A percentile compares a stretch with the other conserved stretches of the same genome.
phyloP scores from a whole-genome alignment of 164 flowering plant species.

The Vitis cinerea region DNA sequence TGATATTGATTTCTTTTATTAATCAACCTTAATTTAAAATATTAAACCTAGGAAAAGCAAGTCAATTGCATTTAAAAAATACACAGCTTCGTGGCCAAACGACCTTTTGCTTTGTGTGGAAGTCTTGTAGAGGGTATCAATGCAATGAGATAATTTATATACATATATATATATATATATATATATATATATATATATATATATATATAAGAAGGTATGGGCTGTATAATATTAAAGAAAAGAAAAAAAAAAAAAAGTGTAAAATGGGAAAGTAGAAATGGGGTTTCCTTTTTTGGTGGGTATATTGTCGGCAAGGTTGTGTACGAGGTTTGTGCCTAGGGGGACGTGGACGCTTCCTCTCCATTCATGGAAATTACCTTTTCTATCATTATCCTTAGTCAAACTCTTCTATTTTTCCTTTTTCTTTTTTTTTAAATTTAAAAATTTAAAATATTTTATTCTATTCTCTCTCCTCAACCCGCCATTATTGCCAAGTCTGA shows the following conservation, averaged over 20 bases:
- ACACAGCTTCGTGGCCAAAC: not conserved
- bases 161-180: not conserved
- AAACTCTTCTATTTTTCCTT: constrained; percentile 7
- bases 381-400: not conserved
- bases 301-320: constrained; percentile 35
- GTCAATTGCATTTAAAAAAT: not conserved
- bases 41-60: not conserved
- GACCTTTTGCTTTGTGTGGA: no score
- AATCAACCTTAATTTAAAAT: not conserved
- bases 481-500: constrained; percentile 11
- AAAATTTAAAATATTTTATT: constrained; percentile 10
- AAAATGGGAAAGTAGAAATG: constrained; percentile 13
- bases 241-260: not conserved
- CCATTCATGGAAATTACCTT: constrained; percentile 34
- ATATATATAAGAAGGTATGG: no score
- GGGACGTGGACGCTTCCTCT: constrained; percentile 43
- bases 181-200: not conserved
- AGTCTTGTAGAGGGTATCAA: no score
- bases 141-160: not conserved
- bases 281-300: constrained; percentile 11
- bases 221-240: not conserved
- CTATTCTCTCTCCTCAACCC: not conserved
- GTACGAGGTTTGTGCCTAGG: constrained; percentile 49
- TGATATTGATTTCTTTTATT: no score
- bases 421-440: not conserved